A percentile compares a stretch with the other conserved stretches of the same genome.
phyloP scores from a whole-genome alignment of 192 early-diverging fungal species.

The Endogone sp. region DNA sequence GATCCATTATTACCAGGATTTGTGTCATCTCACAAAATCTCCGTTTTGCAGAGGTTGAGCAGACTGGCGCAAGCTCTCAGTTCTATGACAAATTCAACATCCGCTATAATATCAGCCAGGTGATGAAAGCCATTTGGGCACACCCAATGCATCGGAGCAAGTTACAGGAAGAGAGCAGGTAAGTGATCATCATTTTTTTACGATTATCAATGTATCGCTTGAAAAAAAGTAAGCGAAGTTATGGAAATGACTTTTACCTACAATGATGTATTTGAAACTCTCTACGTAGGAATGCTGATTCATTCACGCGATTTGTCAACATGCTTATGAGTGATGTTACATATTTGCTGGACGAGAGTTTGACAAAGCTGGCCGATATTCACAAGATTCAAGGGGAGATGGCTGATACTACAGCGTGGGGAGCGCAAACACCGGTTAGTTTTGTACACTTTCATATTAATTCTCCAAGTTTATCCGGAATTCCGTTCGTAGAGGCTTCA shows the following conservation, averaged over 20 bases:
- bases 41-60: slow-evolving; percentile 80
- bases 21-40: background rate
- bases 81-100: slow-evolving; percentile 99
- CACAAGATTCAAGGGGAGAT: slow-evolving; percentile 78
- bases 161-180: slow-evolving; percentile 58
- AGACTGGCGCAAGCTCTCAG: slow-evolving; percentile 86
- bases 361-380: slow-evolving; percentile 84
- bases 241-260: too few species aligned
- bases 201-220: too few species aligned
- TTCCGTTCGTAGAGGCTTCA: background rate
- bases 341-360: slow-evolving; percentile 89
- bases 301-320: slow-evolving; percentile 86
- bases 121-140: slow-evolving; percentile 79
- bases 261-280: too few species aligned
- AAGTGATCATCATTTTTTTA: background rate
- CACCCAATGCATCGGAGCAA: slow-evolving; percentile 67
- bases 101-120: slow-evolving; percentile 92
- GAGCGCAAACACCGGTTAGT: slow-evolving; percentile 45
- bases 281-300: slow-evolving; percentile 62
- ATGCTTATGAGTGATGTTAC: slow-evolving; percentile 95
- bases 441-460: slow-evolving; percentile 1
- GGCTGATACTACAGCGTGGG: slow-evolving; percentile 50
- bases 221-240: too few species aligned
- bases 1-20: background rate
- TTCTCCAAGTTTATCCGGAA: background rate